Conservation (phyloP, 2,329 filamentous ascomycete species). For the Chaetomium sp. region DNA sequence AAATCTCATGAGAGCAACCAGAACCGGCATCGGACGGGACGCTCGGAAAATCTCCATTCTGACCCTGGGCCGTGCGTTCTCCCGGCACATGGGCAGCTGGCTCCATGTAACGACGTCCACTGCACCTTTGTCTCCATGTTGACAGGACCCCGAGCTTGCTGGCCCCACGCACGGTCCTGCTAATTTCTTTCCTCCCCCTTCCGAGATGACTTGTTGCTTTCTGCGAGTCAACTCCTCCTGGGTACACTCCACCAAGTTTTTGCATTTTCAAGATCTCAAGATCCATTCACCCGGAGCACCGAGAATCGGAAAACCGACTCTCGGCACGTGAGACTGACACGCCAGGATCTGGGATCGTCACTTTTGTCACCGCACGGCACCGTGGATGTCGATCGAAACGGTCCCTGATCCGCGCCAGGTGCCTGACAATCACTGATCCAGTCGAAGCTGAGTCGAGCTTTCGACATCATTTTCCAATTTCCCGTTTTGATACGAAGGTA, state of each 20-base stretch:
- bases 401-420: slow-evolving; percentile 17
- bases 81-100: background rate
- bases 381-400: slow-evolving; percentile 6
- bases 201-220: slow-evolving; percentile 19
- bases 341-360: background rate
- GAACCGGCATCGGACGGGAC: too few species aligned
- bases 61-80: slow-evolving; percentile 15
- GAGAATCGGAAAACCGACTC: slow-evolving; percentile 3
- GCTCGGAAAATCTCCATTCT: slow-evolving; percentile 5
- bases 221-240: background rate
- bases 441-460: background rate
- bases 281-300: background rate
- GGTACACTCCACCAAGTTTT: background rate
- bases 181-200: slow-evolving; percentile 18
- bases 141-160: slow-evolving; percentile 13
- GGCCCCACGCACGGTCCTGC: slow-evolving; percentile 16
- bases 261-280: slow-evolving; percentile 2
- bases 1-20: too few species aligned
- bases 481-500: background rate
- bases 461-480: too few species aligned
- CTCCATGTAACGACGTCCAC: too few species aligned
- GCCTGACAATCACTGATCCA: slow-evolving; percentile 14
- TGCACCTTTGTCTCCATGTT: slow-evolving; percentile 1
- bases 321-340: slow-evolving; percentile 1
- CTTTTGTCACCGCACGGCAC: background rate